Percentiles rank a stretch among this genome's conserved stretches.
phyloP scores from a whole-genome alignment of 1,284 basidiomycete species.

The Ustilago trichophora region DNA sequence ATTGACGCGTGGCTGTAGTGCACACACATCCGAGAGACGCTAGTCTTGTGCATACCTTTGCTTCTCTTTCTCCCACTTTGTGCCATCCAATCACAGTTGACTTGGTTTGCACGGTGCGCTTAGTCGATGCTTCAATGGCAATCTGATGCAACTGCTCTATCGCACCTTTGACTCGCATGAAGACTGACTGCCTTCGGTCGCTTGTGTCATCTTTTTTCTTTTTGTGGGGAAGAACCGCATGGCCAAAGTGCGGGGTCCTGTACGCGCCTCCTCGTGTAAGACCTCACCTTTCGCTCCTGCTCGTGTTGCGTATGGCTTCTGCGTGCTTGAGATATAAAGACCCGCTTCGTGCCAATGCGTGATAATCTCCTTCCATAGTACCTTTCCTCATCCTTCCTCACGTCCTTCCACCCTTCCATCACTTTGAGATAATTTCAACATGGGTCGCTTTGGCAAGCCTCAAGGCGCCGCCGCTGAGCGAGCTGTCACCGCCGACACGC shows the following conservation, averaged over 20 bases:
- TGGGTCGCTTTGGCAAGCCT: conserved; percentile 26
- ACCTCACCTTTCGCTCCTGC: neutral
- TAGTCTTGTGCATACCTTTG: no score
- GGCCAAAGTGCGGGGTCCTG: conserved; percentile 12
- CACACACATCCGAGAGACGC: neutral
- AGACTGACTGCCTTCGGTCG: conserved; percentile 1
- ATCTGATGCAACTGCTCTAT: neutral
- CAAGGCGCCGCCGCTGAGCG: conserved; percentile 25
- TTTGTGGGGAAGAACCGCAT: conserved; percentile 19
- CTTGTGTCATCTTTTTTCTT: neutral
- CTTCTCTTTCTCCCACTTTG: no score
- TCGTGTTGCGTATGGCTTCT: neutral
- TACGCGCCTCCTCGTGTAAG: neutral
- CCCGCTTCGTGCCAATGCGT: no score
- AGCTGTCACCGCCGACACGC: conserved; percentile 29
- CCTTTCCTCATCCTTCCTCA: no score
- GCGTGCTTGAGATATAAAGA: conserved; percentile 1
- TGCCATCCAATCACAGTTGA: no score
- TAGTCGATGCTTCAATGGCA: no score
- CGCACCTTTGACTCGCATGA: neutral
- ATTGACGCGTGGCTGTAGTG: neutral
- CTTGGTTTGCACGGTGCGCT: no score
- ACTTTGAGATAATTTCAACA: neutral
- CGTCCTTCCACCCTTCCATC: neutral
- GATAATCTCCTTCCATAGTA: no score